Conservation (phyloP, 768 basidiomycete species). For the Lactifluus echinatus region DNA sequence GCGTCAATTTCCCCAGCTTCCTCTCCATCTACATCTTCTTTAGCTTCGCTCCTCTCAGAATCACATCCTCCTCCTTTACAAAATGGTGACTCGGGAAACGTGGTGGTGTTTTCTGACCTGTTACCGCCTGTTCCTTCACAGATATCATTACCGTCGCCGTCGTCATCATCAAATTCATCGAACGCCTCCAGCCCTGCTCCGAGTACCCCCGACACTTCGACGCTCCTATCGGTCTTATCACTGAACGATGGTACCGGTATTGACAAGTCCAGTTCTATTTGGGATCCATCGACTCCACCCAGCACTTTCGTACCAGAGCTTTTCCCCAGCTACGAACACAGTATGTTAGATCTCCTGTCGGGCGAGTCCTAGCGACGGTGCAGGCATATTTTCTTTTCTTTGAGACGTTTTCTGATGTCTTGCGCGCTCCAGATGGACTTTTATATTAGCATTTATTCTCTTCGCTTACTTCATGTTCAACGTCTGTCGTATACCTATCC, state of each 20-base stretch:
- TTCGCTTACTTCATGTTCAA: background rate
- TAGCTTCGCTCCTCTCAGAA: background rate
- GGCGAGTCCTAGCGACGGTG: background rate
- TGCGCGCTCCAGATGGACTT: background rate
- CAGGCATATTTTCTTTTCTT: background rate
- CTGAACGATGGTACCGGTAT: too few relatives aligned
- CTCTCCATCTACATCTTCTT: background rate
- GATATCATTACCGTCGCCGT: too few relatives aligned
- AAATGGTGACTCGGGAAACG: background rate
- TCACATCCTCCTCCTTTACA: background rate
- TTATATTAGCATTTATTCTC: background rate
- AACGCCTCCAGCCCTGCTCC: background rate
- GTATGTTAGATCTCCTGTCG: background rate
- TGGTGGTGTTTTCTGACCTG: background rate
- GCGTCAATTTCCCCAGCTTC: background rate
- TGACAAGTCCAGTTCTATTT: background rate
- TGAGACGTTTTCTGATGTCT: background rate
- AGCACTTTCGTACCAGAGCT: background rate
- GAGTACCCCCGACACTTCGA: background rate
- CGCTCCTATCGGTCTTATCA: background rate
- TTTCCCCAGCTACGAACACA: background rate
- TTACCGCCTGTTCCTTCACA: background rate
- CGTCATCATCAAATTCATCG: background rate
- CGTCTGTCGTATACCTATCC: background rate
- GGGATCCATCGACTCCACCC: background rate